phyloP scores from a whole-genome alignment of 2,329 filamentous ascomycete species.

The Paecilomyces formosus region DNA sequence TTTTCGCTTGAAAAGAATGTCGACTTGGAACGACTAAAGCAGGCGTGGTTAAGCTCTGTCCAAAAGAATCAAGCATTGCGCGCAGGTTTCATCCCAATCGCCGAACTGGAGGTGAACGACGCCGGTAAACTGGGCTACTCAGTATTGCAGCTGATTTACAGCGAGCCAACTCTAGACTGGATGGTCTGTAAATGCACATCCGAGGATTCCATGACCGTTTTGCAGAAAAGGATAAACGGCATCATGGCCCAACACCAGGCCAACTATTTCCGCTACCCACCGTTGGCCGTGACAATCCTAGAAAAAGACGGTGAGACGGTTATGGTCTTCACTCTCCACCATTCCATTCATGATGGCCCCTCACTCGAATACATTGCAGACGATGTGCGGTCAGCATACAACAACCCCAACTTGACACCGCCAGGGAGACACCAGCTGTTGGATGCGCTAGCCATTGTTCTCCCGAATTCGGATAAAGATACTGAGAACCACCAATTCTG shows the following conservation, averaged over 20 bases:
- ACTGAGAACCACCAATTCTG: conserved; percentile 16
- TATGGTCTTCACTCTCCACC: conserved; percentile 32
- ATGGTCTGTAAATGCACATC: conserved; percentile 8
- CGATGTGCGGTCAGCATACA: conserved; percentile 18
- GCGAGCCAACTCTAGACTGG: conserved; percentile 19
- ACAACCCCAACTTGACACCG: conserved; percentile 6
- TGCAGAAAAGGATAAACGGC: conserved; percentile 12
- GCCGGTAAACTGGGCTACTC: conserved; percentile 10
- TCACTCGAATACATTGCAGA: conserved; percentile 21
- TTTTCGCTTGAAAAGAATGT: conserved; percentile 21
- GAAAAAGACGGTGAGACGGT: conserved; percentile 12
- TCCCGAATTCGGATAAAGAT: conserved; percentile 9
- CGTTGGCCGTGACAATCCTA: conserved; percentile 30
- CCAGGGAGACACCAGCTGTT: conserved; percentile 18
- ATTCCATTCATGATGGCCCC: conserved; percentile 25
- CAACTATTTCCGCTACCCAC: conserved; percentile 22
- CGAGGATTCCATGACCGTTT: conserved; percentile 7
- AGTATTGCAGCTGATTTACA: conserved; percentile 22
- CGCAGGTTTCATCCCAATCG: conserved; percentile 27
- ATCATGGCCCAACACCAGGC: conserved; percentile 18
- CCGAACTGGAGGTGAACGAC: conserved; percentile 9
- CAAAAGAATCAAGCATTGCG: conserved; percentile 27
- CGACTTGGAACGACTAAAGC: conserved; percentile 19
- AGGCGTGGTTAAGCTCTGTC: conserved; percentile 25
- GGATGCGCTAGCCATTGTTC: conserved; percentile 18